Conservation (phyloP, 768 basidiomycete genomes). For the Tulasnella sp. region DNA sequence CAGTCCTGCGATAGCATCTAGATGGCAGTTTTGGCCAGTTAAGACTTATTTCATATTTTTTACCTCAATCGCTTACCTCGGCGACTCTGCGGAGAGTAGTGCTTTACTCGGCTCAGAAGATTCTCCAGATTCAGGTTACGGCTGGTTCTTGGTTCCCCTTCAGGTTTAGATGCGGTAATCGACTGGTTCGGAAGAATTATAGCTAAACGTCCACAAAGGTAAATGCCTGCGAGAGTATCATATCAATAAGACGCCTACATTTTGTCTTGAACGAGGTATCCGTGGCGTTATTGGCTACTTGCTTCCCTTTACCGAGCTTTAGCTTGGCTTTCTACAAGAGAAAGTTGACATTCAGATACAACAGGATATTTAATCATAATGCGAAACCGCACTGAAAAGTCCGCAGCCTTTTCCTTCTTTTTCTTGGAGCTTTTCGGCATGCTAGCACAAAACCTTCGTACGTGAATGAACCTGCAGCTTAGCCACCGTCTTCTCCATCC, state of each 20-base stretch:
- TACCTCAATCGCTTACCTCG: conserved; percentile 39
- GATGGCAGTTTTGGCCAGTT: not conserved
- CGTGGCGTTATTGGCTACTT: conserved; percentile 65
- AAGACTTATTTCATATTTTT: no score
- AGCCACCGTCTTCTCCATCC: no score
- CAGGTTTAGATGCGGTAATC: conserved; percentile 45
- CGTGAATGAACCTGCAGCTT: no score
- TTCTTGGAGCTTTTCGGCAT: conserved; percentile 86
- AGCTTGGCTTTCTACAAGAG: conserved; percentile 74
- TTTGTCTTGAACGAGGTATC: conserved; percentile 94
- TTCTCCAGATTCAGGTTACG: conserved; percentile 65
- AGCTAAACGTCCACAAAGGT: conserved; percentile 35
- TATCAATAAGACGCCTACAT: conserved; percentile 40
- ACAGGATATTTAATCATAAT: not conserved
- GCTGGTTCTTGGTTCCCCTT: conserved; percentile 53
- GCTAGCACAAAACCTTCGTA: no score
- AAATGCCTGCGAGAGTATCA: not conserved
- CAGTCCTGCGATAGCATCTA: conserved; percentile 63
- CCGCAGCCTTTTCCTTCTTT: conserved; percentile 73
- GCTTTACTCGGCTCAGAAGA: conserved; percentile 63
- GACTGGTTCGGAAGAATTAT: conserved; percentile 83
- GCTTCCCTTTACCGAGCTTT: conserved; percentile 93
- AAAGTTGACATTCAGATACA: not conserved
- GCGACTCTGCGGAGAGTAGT: conserved; percentile 65
- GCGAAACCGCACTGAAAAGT: conserved; percentile 52